Base-by-base conservation (phyloP, 768 basidiomycete species). In the Leccinum ochraceum region DNA sequence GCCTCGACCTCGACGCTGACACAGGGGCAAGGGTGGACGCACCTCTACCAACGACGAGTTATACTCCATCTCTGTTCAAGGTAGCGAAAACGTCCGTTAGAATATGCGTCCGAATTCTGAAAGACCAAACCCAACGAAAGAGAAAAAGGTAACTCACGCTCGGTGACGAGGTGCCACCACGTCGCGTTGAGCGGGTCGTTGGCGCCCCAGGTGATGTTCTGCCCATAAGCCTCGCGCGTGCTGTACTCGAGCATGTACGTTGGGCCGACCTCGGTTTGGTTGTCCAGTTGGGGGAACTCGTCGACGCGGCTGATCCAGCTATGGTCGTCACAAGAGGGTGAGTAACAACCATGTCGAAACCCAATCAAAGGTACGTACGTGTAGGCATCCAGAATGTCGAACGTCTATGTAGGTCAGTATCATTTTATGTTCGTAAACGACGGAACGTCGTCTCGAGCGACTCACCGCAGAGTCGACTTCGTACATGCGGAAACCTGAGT, bases 121-220 rank as follows among this genome's bases (percentile, higher is more conserved):
- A 26, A 10, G 6, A 6, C 16, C 11, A 42, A 42, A 3, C 8
- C 39, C 39, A 28, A 28, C 1, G 7, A n/a, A 42, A n/a, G 14
- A 26, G 1, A 16, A 24, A 11, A 28, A 13, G 13, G 39, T 14
- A 4, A 71, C 79, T 55, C 60, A 85, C 86, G 80, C 74, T 90
- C 86, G 0, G 89, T 90, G 50, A 91, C 87, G 26, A 72, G 80
- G 70, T 90, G 89, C 89, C 88, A 91, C 85, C 86, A 91, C 3
- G 88, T 90, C 5, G 87, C 87, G 62, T 90, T 91, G 57, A 90
- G 74, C 0, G 89, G 88, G 69, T 87, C 88, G 53, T 80, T 75
- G 8, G 75, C 70, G 28, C 78, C 79, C 88, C 89, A 90, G 39
- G 79, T 78, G 1, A 78, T 70, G 54, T 70, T 73, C 34, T 71